Evolutionary conservation across 2,329 filamentous ascomycete genomes (phyloP).

Genomic region (Plectosphaerella plurivora): DNA sequence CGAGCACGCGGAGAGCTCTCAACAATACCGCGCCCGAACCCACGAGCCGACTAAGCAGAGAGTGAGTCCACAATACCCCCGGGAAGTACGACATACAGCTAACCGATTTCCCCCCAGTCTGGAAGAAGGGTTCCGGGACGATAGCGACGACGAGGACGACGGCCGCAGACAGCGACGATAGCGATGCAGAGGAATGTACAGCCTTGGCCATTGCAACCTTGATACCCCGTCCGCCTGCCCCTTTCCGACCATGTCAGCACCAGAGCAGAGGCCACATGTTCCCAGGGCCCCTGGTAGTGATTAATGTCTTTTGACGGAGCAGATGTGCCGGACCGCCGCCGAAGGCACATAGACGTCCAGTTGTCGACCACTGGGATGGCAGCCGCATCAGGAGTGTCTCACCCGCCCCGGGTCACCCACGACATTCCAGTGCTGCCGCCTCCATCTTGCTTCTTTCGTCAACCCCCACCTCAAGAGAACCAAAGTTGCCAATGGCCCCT

Average conservation of each 20-base stretch:
- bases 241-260: background rate
- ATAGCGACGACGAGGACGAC: conserved; percentile 37
- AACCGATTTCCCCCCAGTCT: conserved; percentile 33
- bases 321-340: background rate
- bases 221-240: background rate
- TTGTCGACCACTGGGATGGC: no score
- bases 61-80: conserved; percentile 39
- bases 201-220: conserved; percentile 1
- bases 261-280: background rate
- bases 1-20: conserved; percentile 37
- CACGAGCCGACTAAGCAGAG: conserved; percentile 66
- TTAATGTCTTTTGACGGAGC: background rate
- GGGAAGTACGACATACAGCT: conserved; percentile 1
- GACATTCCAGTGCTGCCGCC: no score
- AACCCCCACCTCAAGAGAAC: no score
- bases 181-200: conserved; percentile 3
- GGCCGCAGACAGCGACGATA: conserved; percentile 10
- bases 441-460: no score
- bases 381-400: no score
- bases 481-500: no score
- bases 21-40: conserved; percentile 37
- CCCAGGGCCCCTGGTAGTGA: background rate
- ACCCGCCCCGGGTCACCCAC: no score
- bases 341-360: no score
- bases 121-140: conserved; percentile 50